These are phyloP conservation scores for Ogataea pignaliae DNA, from an alignment of 805 yeast species.

Conservation along the genomic window DNA sequence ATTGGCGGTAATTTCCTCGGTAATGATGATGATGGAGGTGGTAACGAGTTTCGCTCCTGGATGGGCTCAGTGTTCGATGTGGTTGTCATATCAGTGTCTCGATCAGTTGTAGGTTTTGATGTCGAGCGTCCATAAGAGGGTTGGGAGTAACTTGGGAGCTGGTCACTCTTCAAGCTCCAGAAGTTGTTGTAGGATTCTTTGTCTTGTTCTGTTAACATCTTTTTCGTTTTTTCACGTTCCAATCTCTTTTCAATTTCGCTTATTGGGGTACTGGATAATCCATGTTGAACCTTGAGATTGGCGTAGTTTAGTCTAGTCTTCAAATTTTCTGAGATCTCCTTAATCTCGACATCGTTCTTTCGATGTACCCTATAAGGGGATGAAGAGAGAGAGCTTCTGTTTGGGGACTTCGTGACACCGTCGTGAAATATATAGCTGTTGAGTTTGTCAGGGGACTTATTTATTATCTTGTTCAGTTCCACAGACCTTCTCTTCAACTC, in stretches of 20 bases:
- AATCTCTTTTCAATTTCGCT: constrained; percentile 27
- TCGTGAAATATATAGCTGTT: constrained; percentile 27
- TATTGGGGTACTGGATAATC: constrained; percentile 29
- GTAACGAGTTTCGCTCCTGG: constrained; percentile 1
- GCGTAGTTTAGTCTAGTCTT: constrained; percentile 34
- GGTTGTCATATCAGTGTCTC: not conserved
- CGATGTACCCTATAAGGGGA: constrained; percentile 25
- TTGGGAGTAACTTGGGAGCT: constrained; percentile 15
- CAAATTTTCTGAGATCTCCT: constrained; percentile 33
- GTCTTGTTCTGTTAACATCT: constrained; percentile 10
- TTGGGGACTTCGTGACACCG: constrained; percentile 19
- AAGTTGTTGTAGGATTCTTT: constrained; percentile 21
- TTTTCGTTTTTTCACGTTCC: constrained; percentile 16
- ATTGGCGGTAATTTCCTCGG: constrained; percentile 9
- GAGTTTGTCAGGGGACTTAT: constrained; percentile 22
- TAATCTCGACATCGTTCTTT: constrained; percentile 30
- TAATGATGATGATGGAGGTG: constrained; percentile 7
- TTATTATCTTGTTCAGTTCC: constrained; percentile 28
- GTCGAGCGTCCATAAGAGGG: constrained; percentile 3
- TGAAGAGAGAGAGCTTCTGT: constrained; percentile 5
- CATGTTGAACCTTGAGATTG: constrained; percentile 33
- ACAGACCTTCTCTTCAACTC: constrained; percentile 29
- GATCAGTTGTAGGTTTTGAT: not conserved
- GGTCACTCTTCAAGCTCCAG: constrained; percentile 25
- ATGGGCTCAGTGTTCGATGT: not conserved